These are phyloP conservation scores for Camelina sativa DNA, from an alignment of 345 rosid genomes.

Conservation along the genomic window DNA sequence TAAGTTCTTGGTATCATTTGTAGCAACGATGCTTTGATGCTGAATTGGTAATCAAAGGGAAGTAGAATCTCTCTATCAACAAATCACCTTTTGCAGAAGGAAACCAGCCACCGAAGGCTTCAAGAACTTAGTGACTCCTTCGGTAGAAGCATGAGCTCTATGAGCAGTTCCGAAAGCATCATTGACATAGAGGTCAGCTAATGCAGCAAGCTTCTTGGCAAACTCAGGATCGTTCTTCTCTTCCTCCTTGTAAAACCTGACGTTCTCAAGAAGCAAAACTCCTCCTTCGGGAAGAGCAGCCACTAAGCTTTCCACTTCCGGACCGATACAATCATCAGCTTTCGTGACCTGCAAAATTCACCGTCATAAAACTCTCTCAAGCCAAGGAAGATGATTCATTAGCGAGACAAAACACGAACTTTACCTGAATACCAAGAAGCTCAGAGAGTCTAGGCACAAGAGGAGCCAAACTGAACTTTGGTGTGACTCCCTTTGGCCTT, in stretches of 20 bases:
- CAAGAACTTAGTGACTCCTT: slow-evolving; percentile 83
- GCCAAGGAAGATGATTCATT: neutral
- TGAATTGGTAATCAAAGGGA: neutral
- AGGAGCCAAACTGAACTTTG: slow-evolving; percentile 95
- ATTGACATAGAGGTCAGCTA: slow-evolving; percentile 84
- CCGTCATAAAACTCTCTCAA: neutral
- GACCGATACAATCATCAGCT: slow-evolving; percentile 85
- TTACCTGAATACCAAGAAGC: slow-evolving; percentile 73
- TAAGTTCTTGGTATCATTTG: neutral
- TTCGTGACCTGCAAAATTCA: slow-evolving; percentile 63
- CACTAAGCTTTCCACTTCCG: slow-evolving; percentile 74
- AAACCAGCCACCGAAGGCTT: slow-evolving; percentile 97
- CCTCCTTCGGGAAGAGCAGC: slow-evolving; percentile 73
- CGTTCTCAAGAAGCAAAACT: slow-evolving; percentile 86
- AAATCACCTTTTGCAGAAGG: slow-evolving; percentile 83
- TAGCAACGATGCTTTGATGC: neutral
- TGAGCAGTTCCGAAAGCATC: slow-evolving; percentile 97
- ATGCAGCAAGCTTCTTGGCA: slow-evolving; percentile 91
- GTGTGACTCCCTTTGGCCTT: slow-evolving; percentile 94
- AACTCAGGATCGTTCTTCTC: slow-evolving; percentile 96
- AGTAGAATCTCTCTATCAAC: neutral
- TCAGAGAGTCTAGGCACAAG: slow-evolving; percentile 88
- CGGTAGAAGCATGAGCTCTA: slow-evolving; percentile 95
- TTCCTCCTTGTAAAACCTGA: slow-evolving; percentile 91
- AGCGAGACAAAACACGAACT: neutral